Evolutionary conservation across 192 early-diverging fungal species (phyloP), one percentile per base, ranked within the genome.

Genomic region (Linderina pennispora): DNA sequence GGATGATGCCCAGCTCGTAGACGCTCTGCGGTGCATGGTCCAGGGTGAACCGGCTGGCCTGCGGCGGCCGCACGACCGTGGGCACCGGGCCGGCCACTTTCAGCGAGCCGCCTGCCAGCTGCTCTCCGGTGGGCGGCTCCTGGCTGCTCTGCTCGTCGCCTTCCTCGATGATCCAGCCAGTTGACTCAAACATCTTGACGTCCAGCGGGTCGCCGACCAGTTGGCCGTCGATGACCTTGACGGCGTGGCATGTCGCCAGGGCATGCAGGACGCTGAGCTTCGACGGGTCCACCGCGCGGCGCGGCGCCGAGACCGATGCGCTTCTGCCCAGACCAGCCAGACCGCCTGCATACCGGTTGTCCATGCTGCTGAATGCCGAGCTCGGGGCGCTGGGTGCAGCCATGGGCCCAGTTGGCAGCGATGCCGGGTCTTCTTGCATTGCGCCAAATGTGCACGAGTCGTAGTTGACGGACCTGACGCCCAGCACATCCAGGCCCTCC

Each of bases 141-240:
- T 20, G 49, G 28, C 28, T 31, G 5, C 11, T 11, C 28, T 31
- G 28, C 41, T 62, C 59, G 25, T 82, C 88, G 40, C 82, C 85
- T 63, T 99, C 94, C 47, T 98, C 95, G 19, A 98, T 61, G 26
- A 87, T 64, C 95, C 94, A 99, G 3, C 78, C 78, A 0, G 90
- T 96, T 42, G 92, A 94, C 40, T 94, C 86, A 75, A 99, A 95
- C 95, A 99, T 98, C 61, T 90, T 92, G 25, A 96, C 50, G 62
- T 99, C 97, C 43, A 99, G 76, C 4, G 95, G 95, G 62, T 98
- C 95, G 13, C 97, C 97, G 22, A 98, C 80, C 3, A 89, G 70
- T 45, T 86, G 77, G n/a, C 87, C 90, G 21, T 90, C 72, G 1
- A 99, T 82, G 7, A 94, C 77, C 60, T 97, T 97, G 47, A 99